Base-by-base conservation (phyloP, 2,329 filamentous ascomycete genomes). In the Pseudovirgaria hyperparasitica region DNA sequence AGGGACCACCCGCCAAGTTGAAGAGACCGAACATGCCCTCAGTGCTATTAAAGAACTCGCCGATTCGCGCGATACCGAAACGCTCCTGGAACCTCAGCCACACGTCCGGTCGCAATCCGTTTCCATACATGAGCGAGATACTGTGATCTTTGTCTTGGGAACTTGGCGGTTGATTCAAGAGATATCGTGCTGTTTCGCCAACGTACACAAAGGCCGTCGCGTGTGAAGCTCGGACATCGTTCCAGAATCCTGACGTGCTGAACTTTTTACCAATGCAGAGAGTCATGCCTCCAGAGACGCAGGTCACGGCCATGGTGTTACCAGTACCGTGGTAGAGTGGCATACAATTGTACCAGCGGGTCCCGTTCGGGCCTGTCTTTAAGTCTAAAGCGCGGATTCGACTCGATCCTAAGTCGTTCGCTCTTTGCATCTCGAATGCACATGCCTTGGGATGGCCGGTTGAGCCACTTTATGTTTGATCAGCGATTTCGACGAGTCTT, bases 311-410 rank as follows among this genome's bases (percentile, higher is more conserved):
- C 5, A 59, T 62, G 18, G 78, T 70, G 11, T 68, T 68, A 5
- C 78, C 79, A 0, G 80, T 85, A 9, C 77, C 78, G 48, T 86
- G 80, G 44, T 84, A 85, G 17, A 82, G 56, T 1, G 71, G 79
- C 78, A 85, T 85, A 50, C 76, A 80, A 43, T 73, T 68, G 44
- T 84, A 85, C 67, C 74, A 82, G 15, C 74, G 59, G 45, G 82
- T 73, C 25, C 35, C 57, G 27, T 45, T 46, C 14, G 48, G 52
- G 17, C 55, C 61, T 29, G 47, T 36, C 11, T 46, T 41, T 9
- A 63, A 41, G 11, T 45, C 50, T 23, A 55, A 46, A 5, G 42
- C 40, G 5, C 44, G 37, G 11, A 54, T 45, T 2, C 60, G 54
- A 2, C 55, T 39, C 9, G 40, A 39, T 2, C 55, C 50, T 6